Evolutionary conservation across 2,329 filamentous ascomycete species (phyloP), one percentile per base, ranked within the genome.

Genomic region (Myriosclerotinia curreyana): DNA sequence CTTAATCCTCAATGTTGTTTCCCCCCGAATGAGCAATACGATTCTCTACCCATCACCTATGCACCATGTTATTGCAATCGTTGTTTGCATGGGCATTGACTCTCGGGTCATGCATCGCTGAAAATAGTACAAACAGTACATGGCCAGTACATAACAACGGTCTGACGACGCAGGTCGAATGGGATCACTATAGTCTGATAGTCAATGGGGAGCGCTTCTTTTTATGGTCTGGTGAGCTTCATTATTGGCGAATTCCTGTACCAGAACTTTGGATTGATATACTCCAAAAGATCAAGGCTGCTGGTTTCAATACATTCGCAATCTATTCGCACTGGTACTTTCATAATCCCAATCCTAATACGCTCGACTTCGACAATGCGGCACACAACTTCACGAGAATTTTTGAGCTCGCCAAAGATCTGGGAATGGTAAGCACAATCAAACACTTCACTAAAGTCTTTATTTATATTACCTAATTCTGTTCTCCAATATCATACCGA

Each of bases 251-350:
- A 70, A 76, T 87, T 3, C 85, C 86, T 0, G 85, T 88, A 2
- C 81, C 84, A 3, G 78, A 79, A 28, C 76, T 89, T 3, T 87
- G 87, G 79, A 79, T 89, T 11, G 91, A 94, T 68, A 73, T 94
- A 2, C 87, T 95, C 68, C 87, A 95, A 71, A 95, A 96, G 76
- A 86, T 94, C 74, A 92, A 89, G 75, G 88, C 90, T 0, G 77
- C 91, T 28, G 71, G 81, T 2, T 93, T 91, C 77, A 94, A 90
- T 69, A 83, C 85, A 49, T 88, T 92, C 1, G 91, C 88, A 0
- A 91, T 93, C 74, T 94, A 94, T 71, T 80, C 86, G 6, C 83
- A 92, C 70, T 95, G 90, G 91, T 88, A 75, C 0, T 82, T 79
- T 66, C 81, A 83, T 67, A 77, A 75, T 53, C 75, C 79, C 5